Conservation (phyloP, 73 alveolate genomes). For the Tetrahymena thermophila region DNA sequence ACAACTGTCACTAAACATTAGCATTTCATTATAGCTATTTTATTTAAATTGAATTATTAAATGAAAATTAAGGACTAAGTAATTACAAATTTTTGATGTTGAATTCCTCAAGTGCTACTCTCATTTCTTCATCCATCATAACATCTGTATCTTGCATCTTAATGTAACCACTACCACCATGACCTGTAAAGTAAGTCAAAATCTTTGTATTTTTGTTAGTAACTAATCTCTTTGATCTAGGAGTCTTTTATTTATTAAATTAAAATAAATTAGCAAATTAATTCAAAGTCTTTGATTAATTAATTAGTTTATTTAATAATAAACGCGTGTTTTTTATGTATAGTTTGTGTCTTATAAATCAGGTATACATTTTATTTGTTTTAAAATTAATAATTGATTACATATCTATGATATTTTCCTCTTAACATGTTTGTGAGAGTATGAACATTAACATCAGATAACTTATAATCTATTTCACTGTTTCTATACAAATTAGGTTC, state of each 20-base stretch:
- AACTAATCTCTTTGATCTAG: conserved; percentile 24
- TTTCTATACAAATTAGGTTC: conserved; percentile 26
- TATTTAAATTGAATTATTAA: neutral
- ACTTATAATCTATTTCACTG: conserved; percentile 11
- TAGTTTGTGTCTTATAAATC: neutral
- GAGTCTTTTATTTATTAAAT: conserved; percentile 9
- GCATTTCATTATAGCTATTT: conserved; percentile 13
- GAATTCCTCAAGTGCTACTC: conserved; percentile 7
- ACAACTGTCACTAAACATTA: conserved; percentile 25
- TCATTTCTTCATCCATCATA: conserved; percentile 35
- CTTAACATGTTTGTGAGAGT: conserved; percentile 21
- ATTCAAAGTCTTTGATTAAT: neutral
- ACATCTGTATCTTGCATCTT: conserved; percentile 31
- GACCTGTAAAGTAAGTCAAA: conserved; percentile 17
- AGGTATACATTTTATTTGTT: neutral
- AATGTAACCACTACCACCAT: conserved; percentile 40
- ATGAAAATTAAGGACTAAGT: neutral
- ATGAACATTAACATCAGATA: conserved; percentile 30
- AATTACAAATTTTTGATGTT: neutral
- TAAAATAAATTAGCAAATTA: neutral
- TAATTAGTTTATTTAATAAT: neutral
- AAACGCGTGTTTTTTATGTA: neutral
- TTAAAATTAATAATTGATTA: neutral
- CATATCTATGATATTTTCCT: conserved; percentile 23
- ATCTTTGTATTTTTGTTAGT: neutral